phyloP scores from a whole-genome alignment of 345 rosid genomes.

The Arabidopsis suecica region DNA sequence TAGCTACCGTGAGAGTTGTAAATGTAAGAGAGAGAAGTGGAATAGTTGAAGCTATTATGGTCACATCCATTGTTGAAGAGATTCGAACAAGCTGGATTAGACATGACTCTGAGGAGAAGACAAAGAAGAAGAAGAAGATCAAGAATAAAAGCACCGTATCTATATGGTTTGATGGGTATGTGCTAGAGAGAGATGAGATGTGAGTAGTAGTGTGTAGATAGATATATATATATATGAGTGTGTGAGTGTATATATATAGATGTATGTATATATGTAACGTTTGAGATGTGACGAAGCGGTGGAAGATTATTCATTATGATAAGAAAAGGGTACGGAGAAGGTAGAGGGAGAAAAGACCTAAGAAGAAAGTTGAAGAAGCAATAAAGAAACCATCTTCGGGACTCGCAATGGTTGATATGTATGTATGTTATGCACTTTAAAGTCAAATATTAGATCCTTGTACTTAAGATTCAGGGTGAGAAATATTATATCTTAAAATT shows the following conservation, averaged over 20 bases:
- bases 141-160: constrained; percentile 26
- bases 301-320: constrained; percentile 40
- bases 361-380: constrained; percentile 40
- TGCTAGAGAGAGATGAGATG: constrained; percentile 24
- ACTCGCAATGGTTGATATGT: constrained; percentile 38
- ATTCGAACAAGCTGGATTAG: constrained; percentile 19
- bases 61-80: constrained; percentile 17
- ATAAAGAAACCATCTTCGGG: constrained; percentile 51
- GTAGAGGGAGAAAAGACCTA: constrained; percentile 25
- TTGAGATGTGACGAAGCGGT: constrained; percentile 59
- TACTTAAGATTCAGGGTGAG: not conserved
- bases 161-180: constrained; percentile 33
- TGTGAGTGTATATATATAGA: constrained; percentile 42
- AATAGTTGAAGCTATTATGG: constrained; percentile 10
- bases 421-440: constrained; percentile 7
- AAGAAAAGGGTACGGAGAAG: constrained; percentile 39
- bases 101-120: constrained; percentile 14
- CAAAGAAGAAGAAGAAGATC: constrained; percentile 2
- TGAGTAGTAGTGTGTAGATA: constrained; percentile 32
- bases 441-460: constrained; percentile 31
- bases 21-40: constrained; percentile 25
- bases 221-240: constrained; percentile 6
- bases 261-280: constrained; percentile 34
- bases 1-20: constrained; percentile 22
- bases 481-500: not conserved